Evolutionary conservation across 129 eudicot genomes (phyloP), one percentile per base, ranked within the genome.

Genomic region (Solidago caesia): DNA sequence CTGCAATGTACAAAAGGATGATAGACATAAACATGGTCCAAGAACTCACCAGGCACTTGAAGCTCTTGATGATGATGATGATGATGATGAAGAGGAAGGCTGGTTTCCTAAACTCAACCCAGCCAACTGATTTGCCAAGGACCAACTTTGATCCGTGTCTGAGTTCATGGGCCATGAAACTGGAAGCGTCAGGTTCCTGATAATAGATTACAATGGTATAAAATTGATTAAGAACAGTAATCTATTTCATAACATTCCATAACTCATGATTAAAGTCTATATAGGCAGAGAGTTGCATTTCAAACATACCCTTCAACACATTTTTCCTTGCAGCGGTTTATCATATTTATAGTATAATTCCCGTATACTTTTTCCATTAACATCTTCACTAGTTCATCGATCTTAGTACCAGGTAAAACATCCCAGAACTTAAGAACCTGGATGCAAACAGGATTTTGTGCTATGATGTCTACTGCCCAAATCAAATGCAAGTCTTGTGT

Each of bases 351-450:
- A 0, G 88, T 84, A 68, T 91, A 82, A 6, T 83, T 78, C 56
- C 84, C 84, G 68, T 84, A 81, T 6, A 76, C 65, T 8, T 45
- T n/a, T 53, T 82, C 80, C 13, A 7, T 55, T 26, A 91, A 77
- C 11, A 55, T 56, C 74, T 55, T 81, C 2, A 81, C 80, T n/a
- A 82, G 67, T 52, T 88, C 70, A 51, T 78, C 74, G n/a, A 81
- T 56, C 76, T 91, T 78, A 5, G 39, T 62, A 7, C 29, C 21
- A 41, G 91, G 84, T 49, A 84, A 64, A 49, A 86, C 44, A 76
- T 86, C 86, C 88, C 86, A 88, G 5, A 91, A 57, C 77, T 84
- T 91, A 10, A 86, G 7, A 27, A 86, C 86, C 75, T 91, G 97
- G 41, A 81, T 57, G 68, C 82, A 79, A 48, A 29, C 27, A 44